These are phyloP conservation scores for Penicillium aurantiogriseum DNA, from an alignment of 2,329 filamentous ascomycete genomes.

Conservation along the genomic window DNA sequence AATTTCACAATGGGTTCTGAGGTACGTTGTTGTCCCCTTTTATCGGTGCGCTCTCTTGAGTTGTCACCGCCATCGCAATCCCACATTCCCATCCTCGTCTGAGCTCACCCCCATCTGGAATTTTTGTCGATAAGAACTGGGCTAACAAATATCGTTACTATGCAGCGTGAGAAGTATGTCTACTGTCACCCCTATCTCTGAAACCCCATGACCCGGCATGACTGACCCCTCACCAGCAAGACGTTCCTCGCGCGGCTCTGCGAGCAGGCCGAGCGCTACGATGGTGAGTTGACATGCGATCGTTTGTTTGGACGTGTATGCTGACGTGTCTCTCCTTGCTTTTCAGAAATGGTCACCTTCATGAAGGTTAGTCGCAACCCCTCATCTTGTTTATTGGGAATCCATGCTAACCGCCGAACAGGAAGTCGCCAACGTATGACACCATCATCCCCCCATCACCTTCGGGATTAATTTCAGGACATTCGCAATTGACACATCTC, in stretches of 20 bases:
- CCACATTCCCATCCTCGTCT: constrained; percentile 14
- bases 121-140: constrained; percentile 38
- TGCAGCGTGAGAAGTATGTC: constrained; percentile 67
- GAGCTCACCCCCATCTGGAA: constrained; percentile 7
- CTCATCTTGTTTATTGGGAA: constrained; percentile 26
- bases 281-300: constrained; percentile 60
- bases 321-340: constrained; percentile 27
- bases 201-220: constrained; percentile 16
- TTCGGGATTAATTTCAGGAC: neutral
- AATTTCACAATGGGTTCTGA: constrained; percentile 60
- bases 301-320: neutral
- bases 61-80: constrained; percentile 29
- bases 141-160: constrained; percentile 33
- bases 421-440: constrained; percentile 88
- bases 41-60: constrained; percentile 33
- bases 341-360: constrained; percentile 89
- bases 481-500: constrained; percentile 20
- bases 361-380: constrained; percentile 71
- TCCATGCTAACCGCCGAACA: constrained; percentile 38
- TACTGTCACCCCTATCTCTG: constrained; percentile 30
- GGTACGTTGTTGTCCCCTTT: constrained; percentile 51
- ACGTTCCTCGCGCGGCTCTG: constrained; percentile 99
- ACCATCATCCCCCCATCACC: constrained; percentile 15
- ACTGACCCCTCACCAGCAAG: constrained; percentile 68
- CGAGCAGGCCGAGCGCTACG: constrained; percentile 99